phyloP scores from a whole-genome alignment of 192 early-diverging fungal species.

The Chytriomyces confervae region DNA sequence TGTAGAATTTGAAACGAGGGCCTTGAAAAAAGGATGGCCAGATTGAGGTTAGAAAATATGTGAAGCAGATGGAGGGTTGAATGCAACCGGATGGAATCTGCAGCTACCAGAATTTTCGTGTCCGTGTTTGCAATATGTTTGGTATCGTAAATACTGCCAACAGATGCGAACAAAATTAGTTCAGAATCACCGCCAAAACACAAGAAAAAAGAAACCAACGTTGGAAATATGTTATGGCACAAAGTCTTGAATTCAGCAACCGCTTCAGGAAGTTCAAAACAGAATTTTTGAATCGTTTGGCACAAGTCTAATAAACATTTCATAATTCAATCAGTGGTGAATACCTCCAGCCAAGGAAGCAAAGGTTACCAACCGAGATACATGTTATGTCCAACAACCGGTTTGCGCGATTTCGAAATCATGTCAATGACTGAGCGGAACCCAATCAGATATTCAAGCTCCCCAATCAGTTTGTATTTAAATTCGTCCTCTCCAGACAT shows the following conservation, averaged over 20 bases:
- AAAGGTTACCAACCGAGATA: slow-evolving; percentile 54
- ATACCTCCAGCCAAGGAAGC: background rate
- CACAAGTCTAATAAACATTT: slow-evolving; percentile 65
- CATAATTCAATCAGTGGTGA: background rate
- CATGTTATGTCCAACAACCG: slow-evolving; percentile 90
- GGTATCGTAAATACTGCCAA: slow-evolving; percentile 74
- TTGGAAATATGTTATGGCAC: slow-evolving; percentile 63
- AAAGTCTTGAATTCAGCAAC: slow-evolving; percentile 72
- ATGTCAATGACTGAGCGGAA: slow-evolving; percentile 84
- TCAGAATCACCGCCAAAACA: slow-evolving; percentile 62
- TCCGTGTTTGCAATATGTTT: slow-evolving; percentile 70
- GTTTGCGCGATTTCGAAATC: slow-evolving; percentile 71
- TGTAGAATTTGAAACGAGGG: slow-evolving; percentile 38
- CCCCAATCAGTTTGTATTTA: slow-evolving; percentile 33
- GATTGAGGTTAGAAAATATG: too few relatives aligned
- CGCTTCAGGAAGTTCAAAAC: slow-evolving; percentile 67
- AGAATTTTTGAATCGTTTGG: slow-evolving; percentile 80
- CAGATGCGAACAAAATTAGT: slow-evolving; percentile 41
- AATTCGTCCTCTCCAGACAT: slow-evolving; percentile 23
- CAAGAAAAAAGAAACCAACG: slow-evolving; percentile 47
- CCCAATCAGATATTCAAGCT: slow-evolving; percentile 61
- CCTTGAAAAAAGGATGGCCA: slow-evolving; percentile 21
- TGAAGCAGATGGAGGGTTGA: background rate
- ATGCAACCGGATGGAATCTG: slow-evolving; percentile 2
- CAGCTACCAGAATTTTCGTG: slow-evolving; percentile 48